Evolutionary conservation across 345 rosid species (phyloP), one percentile per base, ranked within the genome.

Genomic region (Linum tenue): DNA sequence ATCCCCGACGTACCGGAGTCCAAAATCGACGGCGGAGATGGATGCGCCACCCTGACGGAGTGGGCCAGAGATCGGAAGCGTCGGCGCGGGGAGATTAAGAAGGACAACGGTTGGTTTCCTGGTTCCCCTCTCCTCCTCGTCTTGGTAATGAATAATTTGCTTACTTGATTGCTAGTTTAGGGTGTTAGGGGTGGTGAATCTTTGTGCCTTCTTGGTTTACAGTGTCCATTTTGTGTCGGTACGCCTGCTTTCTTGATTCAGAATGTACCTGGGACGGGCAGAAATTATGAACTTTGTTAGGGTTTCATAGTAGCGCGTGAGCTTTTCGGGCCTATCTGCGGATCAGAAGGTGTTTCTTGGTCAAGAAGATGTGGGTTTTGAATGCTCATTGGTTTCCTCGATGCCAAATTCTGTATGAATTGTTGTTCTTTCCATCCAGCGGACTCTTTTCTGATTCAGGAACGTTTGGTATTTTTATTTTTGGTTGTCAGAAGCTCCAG

Each of bases 31-130:
- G 84, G 76, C 6, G 31, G 31, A 22, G 86, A 78, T 37, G 75
- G 73, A 7, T 82, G 82, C 70, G 65, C 81, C 74, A 76, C 78
- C 72, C 74, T 80, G 76, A 82, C 80, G 59, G 88, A 88, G 59
- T 85, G 86, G 95, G 86, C 82, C 11, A 83, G 78, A 16, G 75
- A 83, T 63, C 83, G 89, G 61, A 92, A 92, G 81, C 72, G 98
- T 44, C 83, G 82, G 55, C 71, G 96, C 70, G 88, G 78, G 64
- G 90, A 81, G 39, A 65, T 76, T 60, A 79, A 73, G 71, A 83
- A 77, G 62, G 90, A 91, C 1, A 68, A 40, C 31, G 78, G 84
- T 79, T 3, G 2, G 64, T 65, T 61, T 40, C 14, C 2, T 9
- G 31, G 16, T 38, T 14, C 3, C 8, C 51, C 41, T 40, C 17